Evolutionary conservation across 1,284 basidiomycete species (phyloP).

Genomic region (Singerocomus inundabilis): DNA sequence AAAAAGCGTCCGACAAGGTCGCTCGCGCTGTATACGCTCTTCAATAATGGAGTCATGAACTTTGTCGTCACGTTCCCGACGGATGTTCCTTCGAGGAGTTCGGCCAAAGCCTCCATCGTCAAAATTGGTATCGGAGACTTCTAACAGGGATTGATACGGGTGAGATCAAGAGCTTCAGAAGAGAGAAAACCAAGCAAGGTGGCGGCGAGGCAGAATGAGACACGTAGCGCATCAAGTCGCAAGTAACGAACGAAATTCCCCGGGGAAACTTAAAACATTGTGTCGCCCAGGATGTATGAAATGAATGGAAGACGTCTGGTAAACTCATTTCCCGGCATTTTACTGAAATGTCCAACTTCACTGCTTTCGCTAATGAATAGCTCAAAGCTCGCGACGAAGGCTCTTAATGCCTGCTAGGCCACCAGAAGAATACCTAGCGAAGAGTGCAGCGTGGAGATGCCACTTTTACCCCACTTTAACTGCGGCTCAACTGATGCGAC

Average conservation of each 20-base stretch:
- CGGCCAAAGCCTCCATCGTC: slow-evolving; percentile 53
- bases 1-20: slow-evolving; percentile 93
- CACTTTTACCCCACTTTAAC: slow-evolving; percentile 30
- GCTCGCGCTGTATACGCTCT: slow-evolving; percentile 86
- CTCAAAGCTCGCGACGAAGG: slow-evolving; percentile 43
- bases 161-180: slow-evolving; percentile 49
- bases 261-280: slow-evolving; percentile 28
- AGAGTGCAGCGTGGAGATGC: slow-evolving; percentile 20
- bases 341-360: slow-evolving; percentile 37
- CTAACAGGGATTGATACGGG: slow-evolving; percentile 52
- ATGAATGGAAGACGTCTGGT: slow-evolving; percentile 19
- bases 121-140: slow-evolving; percentile 54
- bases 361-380: slow-evolving; percentile 43
- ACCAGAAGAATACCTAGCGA: slow-evolving; percentile 22
- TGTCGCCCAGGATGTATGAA: slow-evolving; percentile 19
- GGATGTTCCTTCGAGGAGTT: slow-evolving; percentile 44
- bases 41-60: slow-evolving; percentile 85
- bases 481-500: slow-evolving; percentile 36
- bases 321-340: slow-evolving; percentile 32
- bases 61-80: slow-evolving; percentile 78
- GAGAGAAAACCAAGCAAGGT: slow-evolving; percentile 41
- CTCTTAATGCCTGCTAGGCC: slow-evolving; percentile 28
- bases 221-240: slow-evolving; percentile 36
- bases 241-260: slow-evolving; percentile 20
- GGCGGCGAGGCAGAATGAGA: slow-evolving; percentile 43